Evolutionary conservation across 2,329 filamentous ascomycete species (phyloP).

Genomic region (Penicillium fuscoglaucum): DNA sequence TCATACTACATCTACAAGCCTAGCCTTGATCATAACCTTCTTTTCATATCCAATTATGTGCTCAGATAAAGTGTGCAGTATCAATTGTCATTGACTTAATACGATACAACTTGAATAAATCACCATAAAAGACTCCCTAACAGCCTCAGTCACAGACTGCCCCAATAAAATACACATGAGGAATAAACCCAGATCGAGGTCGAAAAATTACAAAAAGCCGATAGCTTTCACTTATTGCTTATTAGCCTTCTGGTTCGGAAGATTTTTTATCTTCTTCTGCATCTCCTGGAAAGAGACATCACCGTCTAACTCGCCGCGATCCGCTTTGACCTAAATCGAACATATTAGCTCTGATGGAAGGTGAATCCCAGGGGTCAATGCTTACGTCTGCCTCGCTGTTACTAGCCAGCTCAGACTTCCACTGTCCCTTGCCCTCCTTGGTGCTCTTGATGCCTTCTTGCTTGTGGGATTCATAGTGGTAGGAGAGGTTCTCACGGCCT

Average conservation of each 20-base stretch:
- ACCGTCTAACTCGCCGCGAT: slow-evolving; percentile 50
- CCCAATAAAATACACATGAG: not conserved
- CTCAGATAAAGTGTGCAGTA: not conserved
- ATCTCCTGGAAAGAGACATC: slow-evolving; percentile 50
- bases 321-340: slow-evolving; percentile 55
- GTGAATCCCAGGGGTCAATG: not conserved
- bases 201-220: not conserved
- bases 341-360: slow-evolving; percentile 1
- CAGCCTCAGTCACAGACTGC: not conserved
- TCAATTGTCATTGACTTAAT: slow-evolving; percentile 3
- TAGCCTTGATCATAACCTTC: not conserved
- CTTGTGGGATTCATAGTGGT: slow-evolving; percentile 57
- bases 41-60: not conserved
- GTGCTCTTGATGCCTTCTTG: slow-evolving; percentile 57
- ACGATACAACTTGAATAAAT: not conserved
- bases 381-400: slow-evolving; percentile 75
- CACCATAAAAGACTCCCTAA: not conserved
- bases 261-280: slow-evolving; percentile 60
- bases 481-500: slow-evolving; percentile 47
- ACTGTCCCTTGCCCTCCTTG: slow-evolving; percentile 66
- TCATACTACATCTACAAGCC: slow-evolving; percentile 2
- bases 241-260: slow-evolving; percentile 16
- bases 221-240: slow-evolving; percentile 6
- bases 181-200: not conserved
- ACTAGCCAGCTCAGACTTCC: slow-evolving; percentile 75